Conservation (phyloP, 2,329 filamentous ascomycete species). For the Scleromitrula shiraiana region DNA sequence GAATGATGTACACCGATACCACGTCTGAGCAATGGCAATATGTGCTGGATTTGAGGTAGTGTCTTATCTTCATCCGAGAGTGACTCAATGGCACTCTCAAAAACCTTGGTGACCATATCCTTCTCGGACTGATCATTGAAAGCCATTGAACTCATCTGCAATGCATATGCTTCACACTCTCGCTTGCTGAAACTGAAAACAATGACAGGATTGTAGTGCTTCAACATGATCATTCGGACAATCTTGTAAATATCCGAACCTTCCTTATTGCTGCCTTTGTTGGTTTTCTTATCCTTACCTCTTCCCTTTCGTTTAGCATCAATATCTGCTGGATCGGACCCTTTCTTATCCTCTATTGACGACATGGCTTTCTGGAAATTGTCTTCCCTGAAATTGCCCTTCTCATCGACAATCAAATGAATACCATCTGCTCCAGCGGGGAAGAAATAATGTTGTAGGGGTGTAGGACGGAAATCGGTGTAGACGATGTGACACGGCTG, state of each 20-base stretch:
- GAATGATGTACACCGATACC: slow-evolving; percentile 98
- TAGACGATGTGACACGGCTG: slow-evolving; percentile 99
- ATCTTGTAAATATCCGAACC: slow-evolving; percentile 92
- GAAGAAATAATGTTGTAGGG: slow-evolving; percentile 96
- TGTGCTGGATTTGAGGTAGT: slow-evolving; percentile 82
- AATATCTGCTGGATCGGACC: slow-evolving; percentile 71
- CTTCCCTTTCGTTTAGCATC: slow-evolving; percentile 76
- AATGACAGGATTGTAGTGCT: slow-evolving; percentile 95
- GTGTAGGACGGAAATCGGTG: slow-evolving; percentile 95
- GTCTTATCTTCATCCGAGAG: slow-evolving; percentile 85
- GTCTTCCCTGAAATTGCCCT: slow-evolving; percentile 89
- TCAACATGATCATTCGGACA: slow-evolving; percentile 97
- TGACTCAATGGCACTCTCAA: slow-evolving; percentile 85
- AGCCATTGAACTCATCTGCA: slow-evolving; percentile 76
- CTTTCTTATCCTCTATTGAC: slow-evolving; percentile 79
- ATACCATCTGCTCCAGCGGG: slow-evolving; percentile 89
- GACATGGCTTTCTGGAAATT: slow-evolving; percentile 97
- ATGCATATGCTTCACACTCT: slow-evolving; percentile 84
- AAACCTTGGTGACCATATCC: slow-evolving; percentile 88
- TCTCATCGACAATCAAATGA: slow-evolving; percentile 91
- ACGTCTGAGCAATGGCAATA: slow-evolving; percentile 78
- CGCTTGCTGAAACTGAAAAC: slow-evolving; percentile 99
- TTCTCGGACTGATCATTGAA: slow-evolving; percentile 98
- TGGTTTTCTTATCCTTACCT: slow-evolving; percentile 85
- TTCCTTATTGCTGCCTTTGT: slow-evolving; percentile 72